Percentiles rank a stretch among this genome's conserved stretches.
Evolutionary conservation across 225 moss, liverwort and hornwort species (phyloP).

Genomic region (Straminergon stramineum): DNA sequence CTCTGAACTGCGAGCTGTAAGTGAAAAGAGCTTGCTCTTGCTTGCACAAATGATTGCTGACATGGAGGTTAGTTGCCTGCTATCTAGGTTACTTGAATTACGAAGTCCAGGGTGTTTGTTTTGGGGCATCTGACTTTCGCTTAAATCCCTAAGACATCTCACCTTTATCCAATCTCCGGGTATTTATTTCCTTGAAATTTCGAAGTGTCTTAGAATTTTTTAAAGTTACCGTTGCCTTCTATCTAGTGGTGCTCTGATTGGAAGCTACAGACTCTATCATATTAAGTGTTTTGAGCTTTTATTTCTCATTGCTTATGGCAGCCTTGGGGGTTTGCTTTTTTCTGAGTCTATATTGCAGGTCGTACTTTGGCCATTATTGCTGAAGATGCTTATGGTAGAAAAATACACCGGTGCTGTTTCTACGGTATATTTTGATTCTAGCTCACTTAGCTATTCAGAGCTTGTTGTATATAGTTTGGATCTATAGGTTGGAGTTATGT

Average conservation of each 20-base stretch:
- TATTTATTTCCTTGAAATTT: not conserved
- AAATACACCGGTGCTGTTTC: constrained; percentile 40
- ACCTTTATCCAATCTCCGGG: not conserved
- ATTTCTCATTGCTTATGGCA: not conserved
- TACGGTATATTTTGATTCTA: constrained; percentile 16
- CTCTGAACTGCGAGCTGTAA: constrained; percentile 74
- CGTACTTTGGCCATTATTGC: constrained; percentile 42
- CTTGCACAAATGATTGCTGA: constrained; percentile 70
- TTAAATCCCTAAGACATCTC: not conserved
- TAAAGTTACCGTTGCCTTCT: not conserved
- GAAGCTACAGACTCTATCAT: not conserved
- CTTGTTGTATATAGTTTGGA: not conserved
- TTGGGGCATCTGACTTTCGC: not conserved
- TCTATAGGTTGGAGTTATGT: not conserved
- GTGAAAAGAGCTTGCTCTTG: constrained; percentile 49
- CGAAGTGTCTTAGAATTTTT: not conserved
- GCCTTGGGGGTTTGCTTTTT: not conserved
- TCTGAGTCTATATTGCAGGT: constrained; percentile 19
- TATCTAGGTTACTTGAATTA: not conserved
- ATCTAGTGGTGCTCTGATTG: not conserved
- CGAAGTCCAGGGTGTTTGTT: not conserved
- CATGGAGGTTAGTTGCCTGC: constrained; percentile 62
- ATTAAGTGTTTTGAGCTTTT: not conserved
- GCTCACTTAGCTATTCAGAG: not conserved
- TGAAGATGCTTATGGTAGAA: constrained; percentile 32